phyloP scores from a whole-genome alignment of 495 filamentous ascomycete species.

The Gamarada debralockiae region DNA sequence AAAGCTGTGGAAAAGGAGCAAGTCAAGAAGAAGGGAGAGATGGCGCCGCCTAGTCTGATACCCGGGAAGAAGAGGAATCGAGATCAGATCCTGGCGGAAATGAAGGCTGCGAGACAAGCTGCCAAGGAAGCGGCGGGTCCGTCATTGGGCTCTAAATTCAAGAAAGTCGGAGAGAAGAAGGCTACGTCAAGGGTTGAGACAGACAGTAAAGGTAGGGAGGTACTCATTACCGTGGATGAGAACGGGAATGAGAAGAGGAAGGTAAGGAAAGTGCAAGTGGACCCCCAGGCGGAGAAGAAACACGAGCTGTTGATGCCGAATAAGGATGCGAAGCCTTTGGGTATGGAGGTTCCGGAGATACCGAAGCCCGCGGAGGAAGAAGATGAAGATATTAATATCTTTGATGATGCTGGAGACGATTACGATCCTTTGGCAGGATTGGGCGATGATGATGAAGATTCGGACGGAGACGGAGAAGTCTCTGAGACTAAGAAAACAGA shows the following conservation, averaged over 20 bases:
- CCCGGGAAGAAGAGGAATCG: slow-evolving; percentile 66
- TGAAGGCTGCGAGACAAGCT: slow-evolving; percentile 67
- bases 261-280: slow-evolving; percentile 51
- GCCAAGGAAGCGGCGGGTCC: slow-evolving; percentile 54
- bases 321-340: slow-evolving; percentile 61
- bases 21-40: slow-evolving; percentile 71
- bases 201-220: slow-evolving; percentile 72
- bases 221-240: slow-evolving; percentile 80
- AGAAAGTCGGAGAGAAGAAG: slow-evolving; percentile 67
- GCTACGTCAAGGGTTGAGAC: slow-evolving; percentile 64
- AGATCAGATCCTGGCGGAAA: slow-evolving; percentile 77
- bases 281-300: slow-evolving; percentile 33
- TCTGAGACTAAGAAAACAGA: slow-evolving; percentile 17
- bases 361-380: slow-evolving; percentile 49
- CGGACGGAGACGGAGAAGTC: slow-evolving; percentile 27
- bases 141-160: slow-evolving; percentile 73
- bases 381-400: slow-evolving; percentile 70
- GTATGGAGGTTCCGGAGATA: slow-evolving; percentile 72
- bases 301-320: slow-evolving; percentile 59
- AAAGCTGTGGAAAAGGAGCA: slow-evolving; percentile 52
- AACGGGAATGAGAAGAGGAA: slow-evolving; percentile 88
- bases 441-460: slow-evolving; percentile 42
- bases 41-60: slow-evolving; percentile 58
- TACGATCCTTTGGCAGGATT: slow-evolving; percentile 84
- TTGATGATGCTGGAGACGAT: slow-evolving; percentile 79